Base-by-base conservation (phyloP, 2,329 filamentous ascomycete genomes). In the Sarocladiaceae sp. region DNA sequence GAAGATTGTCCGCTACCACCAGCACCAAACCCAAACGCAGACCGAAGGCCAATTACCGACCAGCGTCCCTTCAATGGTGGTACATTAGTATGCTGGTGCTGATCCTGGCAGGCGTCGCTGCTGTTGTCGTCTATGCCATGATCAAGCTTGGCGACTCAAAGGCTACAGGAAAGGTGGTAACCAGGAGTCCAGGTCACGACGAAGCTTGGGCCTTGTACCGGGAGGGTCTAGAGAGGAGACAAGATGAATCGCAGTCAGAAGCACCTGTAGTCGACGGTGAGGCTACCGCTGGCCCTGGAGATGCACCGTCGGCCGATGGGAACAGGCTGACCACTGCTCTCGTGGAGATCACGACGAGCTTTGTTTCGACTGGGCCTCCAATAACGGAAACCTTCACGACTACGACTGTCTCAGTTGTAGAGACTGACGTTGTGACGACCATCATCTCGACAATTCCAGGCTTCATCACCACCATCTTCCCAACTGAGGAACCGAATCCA, bases 31-130 rank as follows among this genome's bases (percentile, higher is more conserved):
- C 7, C 18, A 48, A 35, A 17, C 6, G 44, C 26, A 4, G 44
- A 17, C 44, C 26, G 20, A 48, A 35, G 44, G 26, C 44, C 15
- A 31, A 48, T 23, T 48, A 48, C 20, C 44, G 44, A 20, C 44
- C 44, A 4, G 26, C 22, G 7, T 23, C 44, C 20, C 28, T 48
- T 15, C 44, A 20, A 12, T 48, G 44, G 44, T 48, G 44, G 44
- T 48, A 48, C 44, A 35, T 48, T 17, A 48, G 6, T 28, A 33
- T 25, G 26, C 11, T 48, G 44, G 29, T 48, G 18, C 4, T 48
- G 26, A n/a, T 33, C 28, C 15, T 48, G n/a, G 11, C 35, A 3
- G 44, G 44, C 20, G 17, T 33, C 12, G 29, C 26, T 48, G 44
- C 26, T 33, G 26, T 33, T 17, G 44, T 48, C 6, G n/a, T 48